phyloP scores from a whole-genome alignment of 2,329 filamentous ascomycete genomes.

The Epichloe baconii region DNA sequence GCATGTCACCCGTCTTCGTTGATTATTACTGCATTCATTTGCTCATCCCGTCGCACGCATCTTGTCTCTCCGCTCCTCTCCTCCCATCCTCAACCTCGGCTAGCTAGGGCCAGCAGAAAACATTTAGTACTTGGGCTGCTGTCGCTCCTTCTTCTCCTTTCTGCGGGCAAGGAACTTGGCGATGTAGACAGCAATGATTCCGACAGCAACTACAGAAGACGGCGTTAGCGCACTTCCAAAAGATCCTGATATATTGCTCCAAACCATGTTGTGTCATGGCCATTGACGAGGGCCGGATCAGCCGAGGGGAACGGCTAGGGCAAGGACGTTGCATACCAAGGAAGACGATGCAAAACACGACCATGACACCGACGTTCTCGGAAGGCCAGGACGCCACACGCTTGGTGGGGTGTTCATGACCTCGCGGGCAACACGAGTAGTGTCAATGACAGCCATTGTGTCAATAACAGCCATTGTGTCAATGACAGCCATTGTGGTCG shows the following conservation, averaged over 20 bases:
- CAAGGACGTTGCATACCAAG: slow-evolving; percentile 19
- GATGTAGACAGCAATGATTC: slow-evolving; percentile 18
- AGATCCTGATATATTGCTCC: not conserved
- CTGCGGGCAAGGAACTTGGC: slow-evolving; percentile 16
- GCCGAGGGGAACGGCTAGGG: not conserved
- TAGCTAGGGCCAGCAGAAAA: not conserved
- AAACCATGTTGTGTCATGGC: not conserved
- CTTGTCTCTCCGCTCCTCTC: not conserved
- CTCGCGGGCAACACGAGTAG: slow-evolving; percentile 23
- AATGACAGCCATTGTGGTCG: slow-evolving; percentile 29
- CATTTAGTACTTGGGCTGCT: slow-evolving; percentile 14
- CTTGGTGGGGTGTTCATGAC: slow-evolving; percentile 20
- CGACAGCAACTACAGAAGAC: slow-evolving; percentile 18
- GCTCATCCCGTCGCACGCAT: not conserved
- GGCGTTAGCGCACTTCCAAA: slow-evolving; percentile 5
- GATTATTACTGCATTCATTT: not conserved
- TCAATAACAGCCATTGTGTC: slow-evolving; percentile 10
- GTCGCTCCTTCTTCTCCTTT: slow-evolving; percentile 20
- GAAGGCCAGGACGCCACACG: slow-evolving; percentile 27
- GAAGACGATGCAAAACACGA: slow-evolving; percentile 31
- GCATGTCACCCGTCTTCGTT: not conserved
- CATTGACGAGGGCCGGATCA: not conserved
- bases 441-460: slow-evolving; percentile 30
- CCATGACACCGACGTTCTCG: slow-evolving; percentile 26
- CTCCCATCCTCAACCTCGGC: not conserved